Evolutionary conservation across 2,329 filamentous ascomycete genomes (phyloP), one percentile per base, ranked within the genome.

Genomic region (Lizonia empirigonia): DNA sequence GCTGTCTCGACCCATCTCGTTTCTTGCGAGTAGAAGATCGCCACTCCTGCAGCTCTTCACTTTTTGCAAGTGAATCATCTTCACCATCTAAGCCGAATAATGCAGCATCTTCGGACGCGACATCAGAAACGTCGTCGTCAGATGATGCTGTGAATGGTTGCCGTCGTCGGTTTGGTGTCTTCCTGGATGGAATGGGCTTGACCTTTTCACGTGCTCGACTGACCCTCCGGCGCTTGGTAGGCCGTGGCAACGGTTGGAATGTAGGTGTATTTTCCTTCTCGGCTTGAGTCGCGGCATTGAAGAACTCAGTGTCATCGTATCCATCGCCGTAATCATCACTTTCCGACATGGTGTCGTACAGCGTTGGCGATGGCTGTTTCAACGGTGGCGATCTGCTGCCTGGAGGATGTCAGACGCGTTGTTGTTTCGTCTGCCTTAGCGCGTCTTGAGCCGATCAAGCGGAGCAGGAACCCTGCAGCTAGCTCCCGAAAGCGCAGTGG

Each of bases 301-400:
- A 77, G 51, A 89, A 74, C 58, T 87, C 86, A 62, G 87, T 86
- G 54, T 89, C 86, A 44, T 82, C 80, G 44, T 88, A 80, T 56
- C 85, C 64, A 56, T 85, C 84, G 51, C 84, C 84, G 64, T 84
- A 88, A 36, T 86, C 84, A 32, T 88, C 83, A 53, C 65, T 69
- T 30, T 70, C 67, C 24, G 60, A 61, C 59, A 62, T 65, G 22
- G 54, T 39, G 44, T 51, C 34, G 41, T 44, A 47, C 39, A 42
- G 29, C 24, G 33, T 48, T 45, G 52, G 38, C 47, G 47, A 52
- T 45, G 35, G 58, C 47, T 48, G 52, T 55, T 53, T 44, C 44
- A 46, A 50, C 36, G 38, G 59, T 56, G 63, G 56, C 62, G 49
- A 49, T 44, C 38, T 39, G 50, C 34, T 41, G 49, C 54, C 44